A percentile compares a stretch with the other conserved stretches of the same genome.
Conservation (phyloP, 164 flowering plant species). For the Cinnamomum chago region DNA sequence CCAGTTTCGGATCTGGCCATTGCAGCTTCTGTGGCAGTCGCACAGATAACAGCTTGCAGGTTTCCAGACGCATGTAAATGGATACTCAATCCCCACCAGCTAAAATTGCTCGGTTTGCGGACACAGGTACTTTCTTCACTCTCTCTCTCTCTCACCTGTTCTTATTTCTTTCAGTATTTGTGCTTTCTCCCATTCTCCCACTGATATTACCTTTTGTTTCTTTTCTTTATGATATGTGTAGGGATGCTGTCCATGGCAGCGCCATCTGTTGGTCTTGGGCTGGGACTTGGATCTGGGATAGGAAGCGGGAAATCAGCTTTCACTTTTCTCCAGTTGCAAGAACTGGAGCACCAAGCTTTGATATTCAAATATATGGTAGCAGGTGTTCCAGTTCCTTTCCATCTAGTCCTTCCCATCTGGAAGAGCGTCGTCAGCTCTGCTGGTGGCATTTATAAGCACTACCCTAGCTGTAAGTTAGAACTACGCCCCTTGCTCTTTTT, state of each 20-base stretch:
- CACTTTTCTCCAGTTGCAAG: constrained; percentile 49
- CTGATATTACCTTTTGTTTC: neutral
- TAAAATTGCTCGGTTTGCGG: constrained; percentile 26
- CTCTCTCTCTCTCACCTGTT: neutral
- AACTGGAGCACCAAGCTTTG: constrained; percentile 49
- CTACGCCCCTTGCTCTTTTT: neutral
- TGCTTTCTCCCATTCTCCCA: too few species aligned
- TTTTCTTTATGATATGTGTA: constrained; percentile 1
- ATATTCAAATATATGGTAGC: constrained; percentile 46
- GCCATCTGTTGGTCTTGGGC: constrained; percentile 31
- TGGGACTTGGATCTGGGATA: constrained; percentile 24
- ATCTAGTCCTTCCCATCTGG: constrained; percentile 53
- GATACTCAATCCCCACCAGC: constrained; percentile 25
- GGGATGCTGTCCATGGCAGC: constrained; percentile 18
- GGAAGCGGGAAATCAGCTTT: constrained; percentile 26
- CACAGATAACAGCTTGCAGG: neutral
- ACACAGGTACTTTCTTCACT: constrained; percentile 17
- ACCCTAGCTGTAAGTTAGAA: constrained; percentile 28
- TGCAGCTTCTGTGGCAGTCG: neutral
- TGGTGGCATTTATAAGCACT: constrained; percentile 14
- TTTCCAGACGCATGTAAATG: constrained; percentile 19
- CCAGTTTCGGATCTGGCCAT: constrained; percentile 7
- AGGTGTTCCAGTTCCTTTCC: constrained; percentile 43
- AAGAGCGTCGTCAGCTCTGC: constrained; percentile 37
- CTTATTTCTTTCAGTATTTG: neutral